These are phyloP conservation scores for Apiotrichum mycotoxinovorans DNA, from an alignment of 1,284 basidiomycete genomes.

Conservation along the genomic window DNA sequence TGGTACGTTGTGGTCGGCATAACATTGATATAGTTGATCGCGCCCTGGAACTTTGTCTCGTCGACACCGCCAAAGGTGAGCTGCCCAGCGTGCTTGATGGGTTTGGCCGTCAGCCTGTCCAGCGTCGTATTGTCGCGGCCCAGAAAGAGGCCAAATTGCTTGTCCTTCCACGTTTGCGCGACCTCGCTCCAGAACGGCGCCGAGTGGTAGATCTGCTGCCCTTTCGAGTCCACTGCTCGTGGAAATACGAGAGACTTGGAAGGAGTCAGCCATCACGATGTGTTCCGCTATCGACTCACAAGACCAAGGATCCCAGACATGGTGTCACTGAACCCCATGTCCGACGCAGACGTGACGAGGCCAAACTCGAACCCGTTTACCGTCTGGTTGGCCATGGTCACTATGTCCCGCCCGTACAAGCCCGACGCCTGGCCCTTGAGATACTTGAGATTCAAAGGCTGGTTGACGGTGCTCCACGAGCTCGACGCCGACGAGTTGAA, in stretches of 20 bases:
- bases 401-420: neutral
- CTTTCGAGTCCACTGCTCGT: neutral
- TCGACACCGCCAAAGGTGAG: neutral
- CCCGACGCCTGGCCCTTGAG: neutral
- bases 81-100: neutral
- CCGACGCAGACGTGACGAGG: neutral
- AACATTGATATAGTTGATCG: neutral
- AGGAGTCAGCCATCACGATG: neutral
- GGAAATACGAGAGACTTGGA: neutral
- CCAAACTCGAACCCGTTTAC: neutral
- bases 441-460: neutral
- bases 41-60: neutral
- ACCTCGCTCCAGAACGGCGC: slow-evolving; percentile 3
- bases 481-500: neutral
- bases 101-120: neutral
- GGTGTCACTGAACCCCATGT: neutral
- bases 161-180: neutral
- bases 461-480: neutral
- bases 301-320: slow-evolving; percentile 4
- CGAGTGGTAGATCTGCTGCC: neutral
- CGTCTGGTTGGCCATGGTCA: neutral
- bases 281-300: neutral
- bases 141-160: slow-evolving; percentile 5
- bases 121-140: neutral
- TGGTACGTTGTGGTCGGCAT: neutral